phyloP scores from a whole-genome alignment of 2,329 filamentous ascomycete genomes.

The Aspergillus persii region DNA sequence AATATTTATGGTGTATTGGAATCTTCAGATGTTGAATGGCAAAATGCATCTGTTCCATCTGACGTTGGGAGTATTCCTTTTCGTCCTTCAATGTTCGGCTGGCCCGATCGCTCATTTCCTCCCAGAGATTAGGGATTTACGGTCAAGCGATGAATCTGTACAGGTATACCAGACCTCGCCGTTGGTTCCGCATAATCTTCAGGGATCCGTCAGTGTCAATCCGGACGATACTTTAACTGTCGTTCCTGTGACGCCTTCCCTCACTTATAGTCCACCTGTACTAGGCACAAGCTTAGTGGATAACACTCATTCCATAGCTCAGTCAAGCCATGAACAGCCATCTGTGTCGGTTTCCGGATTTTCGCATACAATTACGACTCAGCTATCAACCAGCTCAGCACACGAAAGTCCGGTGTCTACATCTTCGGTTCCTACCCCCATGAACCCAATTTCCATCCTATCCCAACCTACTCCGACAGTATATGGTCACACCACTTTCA shows the following conservation, averaged over 20 bases:
- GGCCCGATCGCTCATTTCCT: conserved; percentile 1
- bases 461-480: not conserved
- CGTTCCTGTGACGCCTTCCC: not conserved
- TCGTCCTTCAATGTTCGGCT: conserved; percentile 3
- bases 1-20: not conserved
- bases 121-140: not conserved
- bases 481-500: not conserved
- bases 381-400: not conserved
- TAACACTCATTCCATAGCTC: not conserved
- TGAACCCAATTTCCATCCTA: not conserved
- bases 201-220: not conserved
- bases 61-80: not conserved
- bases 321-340: not conserved
- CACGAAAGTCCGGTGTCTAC: not conserved
- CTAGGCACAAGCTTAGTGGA: not conserved
- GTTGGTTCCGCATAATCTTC: not conserved
- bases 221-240: not conserved
- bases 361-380: not conserved
- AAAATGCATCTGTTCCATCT: not conserved
- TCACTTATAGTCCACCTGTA: not conserved
- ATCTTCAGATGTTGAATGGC: not conserved
- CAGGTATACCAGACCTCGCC: not conserved
- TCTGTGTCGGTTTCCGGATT: not conserved
- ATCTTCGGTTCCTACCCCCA: not conserved
- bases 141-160: not conserved